Evolutionary conservation across 176 grass and related monocot species (phyloP).

Genomic region (Musa schizocarpa): DNA sequence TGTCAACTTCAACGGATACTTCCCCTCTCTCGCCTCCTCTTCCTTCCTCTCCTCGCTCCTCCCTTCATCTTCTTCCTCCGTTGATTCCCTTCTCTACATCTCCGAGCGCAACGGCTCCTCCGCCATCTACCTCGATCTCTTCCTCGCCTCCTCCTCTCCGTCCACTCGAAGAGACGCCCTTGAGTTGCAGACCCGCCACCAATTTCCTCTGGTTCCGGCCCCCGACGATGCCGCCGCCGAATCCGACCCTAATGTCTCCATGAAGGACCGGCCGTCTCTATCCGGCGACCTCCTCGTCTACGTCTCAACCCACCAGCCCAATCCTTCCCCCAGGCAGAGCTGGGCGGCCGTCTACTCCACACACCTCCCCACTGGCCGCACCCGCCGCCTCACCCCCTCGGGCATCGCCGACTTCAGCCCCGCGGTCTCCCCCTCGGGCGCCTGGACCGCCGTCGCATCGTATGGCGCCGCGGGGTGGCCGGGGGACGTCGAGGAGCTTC

Average conservation of each 20-base stretch:
- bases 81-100: conserved; percentile 40
- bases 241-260: conserved; percentile 18
- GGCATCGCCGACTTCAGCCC: conserved; percentile 68
- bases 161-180: conserved; percentile 5
- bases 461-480: conserved; percentile 27
- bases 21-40: conserved; percentile 34
- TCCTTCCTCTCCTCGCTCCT: not conserved
- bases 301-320: conserved; percentile 51
- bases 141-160: conserved; percentile 14
- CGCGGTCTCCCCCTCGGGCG: conserved; percentile 61
- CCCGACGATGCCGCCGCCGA: not conserved
- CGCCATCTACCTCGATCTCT: conserved; percentile 46
- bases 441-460: conserved; percentile 65
- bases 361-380: conserved; percentile 26
- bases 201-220: not conserved
- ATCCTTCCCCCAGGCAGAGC: conserved; percentile 35
- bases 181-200: not conserved
- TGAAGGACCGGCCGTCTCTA: conserved; percentile 67
- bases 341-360: conserved; percentile 65
- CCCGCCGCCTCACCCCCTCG: conserved; percentile 39
- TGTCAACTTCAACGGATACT: conserved; percentile 88
- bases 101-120: conserved; percentile 65
- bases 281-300: conserved; percentile 53
- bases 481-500: conserved; percentile 66
- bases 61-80: conserved; percentile 11